Evolutionary conservation across 2,329 filamentous ascomycete species (phyloP), one percentile per base, ranked within the genome.

Genomic region (Trichoderma sp.): DNA sequence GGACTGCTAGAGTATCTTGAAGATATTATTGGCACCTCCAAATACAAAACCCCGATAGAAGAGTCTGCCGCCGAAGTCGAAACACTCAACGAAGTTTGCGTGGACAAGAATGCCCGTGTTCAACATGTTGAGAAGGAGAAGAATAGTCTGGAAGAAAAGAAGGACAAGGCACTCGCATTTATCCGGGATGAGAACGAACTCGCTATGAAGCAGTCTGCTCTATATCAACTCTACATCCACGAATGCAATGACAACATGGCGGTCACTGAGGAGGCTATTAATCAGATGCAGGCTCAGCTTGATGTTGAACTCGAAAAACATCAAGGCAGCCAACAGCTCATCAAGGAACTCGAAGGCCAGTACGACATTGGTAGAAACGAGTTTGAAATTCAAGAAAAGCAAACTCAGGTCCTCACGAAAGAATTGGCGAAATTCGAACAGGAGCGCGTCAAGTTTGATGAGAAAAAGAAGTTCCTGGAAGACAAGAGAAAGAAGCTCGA

Each of bases 101-200:
- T 93, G 74, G 95, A 99, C 79, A 99, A 99, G 83, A 97, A 92
- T 73, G 92, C 89, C 39, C 92, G 96, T 70, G 95, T 99, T 1
- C 93, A 98, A 79, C 94, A 97, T 74, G 95, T 99, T 1, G 95
- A 99, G 78, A 99, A 97, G 78, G 95, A 99, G 79, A 97, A 93
- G 84, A 92, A 92, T 72, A 85, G 89, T 57, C 86, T 99, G 2
- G 95, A 97, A 75, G 94, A 97, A 78, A 98, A 97, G 83, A 99
- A 99, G 81, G 90, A 98, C 76, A 93, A 94, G 78, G 96, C 95
- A 0, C 81, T 99, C 8, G 90, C 92, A 1, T 98, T 89, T 75
- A 90, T 99, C 70, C 89, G 88, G 27, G 93, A 98, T 72, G 95
- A 99, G 76, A 99, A 99, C 73, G 94, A 98, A 76, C 84, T 99